Base-by-base conservation (phyloP, 495 filamentous ascomycete genomes). In the Tuber melanosporum region DNA sequence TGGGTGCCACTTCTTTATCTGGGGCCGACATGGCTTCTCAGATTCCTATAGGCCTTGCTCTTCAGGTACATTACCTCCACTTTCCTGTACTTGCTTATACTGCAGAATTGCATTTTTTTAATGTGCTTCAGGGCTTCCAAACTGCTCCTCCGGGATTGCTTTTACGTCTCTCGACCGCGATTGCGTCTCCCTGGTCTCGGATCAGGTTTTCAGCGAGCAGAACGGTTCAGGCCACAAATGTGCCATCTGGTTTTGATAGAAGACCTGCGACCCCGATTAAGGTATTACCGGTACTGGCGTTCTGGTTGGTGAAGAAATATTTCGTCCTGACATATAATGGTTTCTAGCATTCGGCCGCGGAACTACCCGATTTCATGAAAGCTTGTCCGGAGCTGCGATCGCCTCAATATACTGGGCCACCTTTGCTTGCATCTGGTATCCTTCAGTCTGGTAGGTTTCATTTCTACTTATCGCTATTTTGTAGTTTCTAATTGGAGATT, bases 11-110 rank as follows among this genome's bases (percentile, higher is more conserved):
- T 66, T 43, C 76, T 73, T 57, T 80, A 52, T 72, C 77, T 71
- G 78, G 76, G 78, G 78, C 74, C 78, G 71, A 72, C 74, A 80
- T 80, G 78, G 78, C 77, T 76, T 80, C 77, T 80, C 78, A 71
- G 79, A 69, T 76, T 47, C 78, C 75, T 71, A 62, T 76, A 36
- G 78, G 78, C 74, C 71, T 80, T 80, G 73, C 70, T 71, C 73
- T 80, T 44, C 78, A 80, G 78, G 78, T 80, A 76, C 57, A 39
- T 44, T 32, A 36, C 26, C 52, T 72, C 77, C 19, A 42, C 39
- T 17, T 32, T 72, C 49, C 46, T n/a, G 39, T 42, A 17, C 71
- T 79, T 14, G 17, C 71, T 79, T 14, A 70, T 44, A 20, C 6
- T 7, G 45, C 20, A 52, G n/a, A 17, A 20, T 45, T 45, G 20